Evolutionary conservation across 2,329 filamentous ascomycete species (phyloP).

Genomic region (Stylonectria norvegica): DNA sequence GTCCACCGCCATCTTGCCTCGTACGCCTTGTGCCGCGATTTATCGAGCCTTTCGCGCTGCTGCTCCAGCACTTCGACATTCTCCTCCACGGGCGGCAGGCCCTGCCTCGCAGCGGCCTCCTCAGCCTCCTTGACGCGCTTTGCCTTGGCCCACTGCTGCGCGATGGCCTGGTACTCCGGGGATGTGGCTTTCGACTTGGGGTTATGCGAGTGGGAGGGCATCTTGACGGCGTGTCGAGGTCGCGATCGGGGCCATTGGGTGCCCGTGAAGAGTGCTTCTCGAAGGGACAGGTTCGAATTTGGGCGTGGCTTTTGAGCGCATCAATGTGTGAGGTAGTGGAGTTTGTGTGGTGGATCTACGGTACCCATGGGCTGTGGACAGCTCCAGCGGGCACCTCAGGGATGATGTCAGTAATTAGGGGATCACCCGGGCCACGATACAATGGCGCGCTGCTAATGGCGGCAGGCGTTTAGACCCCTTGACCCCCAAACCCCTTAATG

Average conservation of each 20-base stretch:
- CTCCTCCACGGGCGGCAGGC: constrained; percentile 31
- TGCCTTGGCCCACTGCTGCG: constrained; percentile 51
- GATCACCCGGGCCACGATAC: too few species aligned
- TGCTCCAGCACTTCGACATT: constrained; percentile 40
- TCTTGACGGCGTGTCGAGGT: constrained; percentile 16
- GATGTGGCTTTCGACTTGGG: constrained; percentile 23
- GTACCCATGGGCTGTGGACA: constrained; percentile 1
- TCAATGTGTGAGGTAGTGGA: constrained; percentile 10
- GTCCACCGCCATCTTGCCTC: constrained; percentile 56
- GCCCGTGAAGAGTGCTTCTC: constrained; percentile 9
- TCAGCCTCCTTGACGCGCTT: constrained; percentile 47
- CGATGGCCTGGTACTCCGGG: constrained; percentile 50
- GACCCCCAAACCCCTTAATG: too few species aligned
- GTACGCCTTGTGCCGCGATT: constrained; percentile 46
- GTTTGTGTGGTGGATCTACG: constrained; percentile 24
- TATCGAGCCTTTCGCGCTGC: constrained; percentile 46
- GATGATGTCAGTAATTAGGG: constrained; percentile 6
- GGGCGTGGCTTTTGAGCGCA: constrained; percentile 19
- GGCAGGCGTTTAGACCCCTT: too few species aligned
- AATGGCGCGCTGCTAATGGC: too few species aligned
- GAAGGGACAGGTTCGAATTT: constrained; percentile 10
- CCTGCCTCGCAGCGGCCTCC: constrained; percentile 34
- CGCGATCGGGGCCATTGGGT: constrained; percentile 27
- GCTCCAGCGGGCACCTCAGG: constrained; percentile 2
- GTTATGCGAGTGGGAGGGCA: constrained; percentile 27